Base-by-base conservation (phyloP, 106 monocot genomes). In the Dendrobium officinale region DNA sequence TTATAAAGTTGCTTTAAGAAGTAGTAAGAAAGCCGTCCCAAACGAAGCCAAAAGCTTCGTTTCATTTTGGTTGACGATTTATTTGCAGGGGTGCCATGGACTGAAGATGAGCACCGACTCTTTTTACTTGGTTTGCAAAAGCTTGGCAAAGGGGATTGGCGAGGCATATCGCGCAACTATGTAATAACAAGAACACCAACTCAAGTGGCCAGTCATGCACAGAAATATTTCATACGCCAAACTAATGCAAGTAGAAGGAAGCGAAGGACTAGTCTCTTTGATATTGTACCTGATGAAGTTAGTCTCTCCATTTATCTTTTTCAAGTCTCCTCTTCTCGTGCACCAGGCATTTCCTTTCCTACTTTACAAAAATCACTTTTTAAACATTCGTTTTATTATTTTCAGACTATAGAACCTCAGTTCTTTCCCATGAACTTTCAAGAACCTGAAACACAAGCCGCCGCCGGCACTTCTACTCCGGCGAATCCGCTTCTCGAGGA, bases 101-200 rank as follows among this genome's bases (percentile, higher is more conserved):
- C 89, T 3, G 89, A 89, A 61, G 84, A 86, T 19, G 89, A 89
- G 67, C 89, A 89, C 82, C 77, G 84, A 42, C 83, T 89, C 81
- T 89, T 89, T 80, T 42, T 89, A 44, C 58, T 86, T 47, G 89
- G 89, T 3, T 81, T 89, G 18, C 84, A 86, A 70, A 86, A 86
- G 75, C 86, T 86, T 51, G 89, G 89, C 37, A 89, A 89, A 84
- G 89, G 89, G 37, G 86, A 86, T 70, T 89, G 89, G 89, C 81
- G 86, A 47, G 89, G 86, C 11, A 89, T 89, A 84, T 81, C 89
- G n/a, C 89, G 86, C 26, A 82, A 86, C 78, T 89, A 37, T 81
- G 89, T 89, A 27, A 40, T 89, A 51, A 79, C 89, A 49, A 78
- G 89, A 45, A 86, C 89, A 1, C 86, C 86, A 13, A 88, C 88